Evolutionary conservation across 768 basidiomycete genomes (phyloP), one percentile per base, ranked within the genome.

Genomic region (Suillus ampliporus): DNA sequence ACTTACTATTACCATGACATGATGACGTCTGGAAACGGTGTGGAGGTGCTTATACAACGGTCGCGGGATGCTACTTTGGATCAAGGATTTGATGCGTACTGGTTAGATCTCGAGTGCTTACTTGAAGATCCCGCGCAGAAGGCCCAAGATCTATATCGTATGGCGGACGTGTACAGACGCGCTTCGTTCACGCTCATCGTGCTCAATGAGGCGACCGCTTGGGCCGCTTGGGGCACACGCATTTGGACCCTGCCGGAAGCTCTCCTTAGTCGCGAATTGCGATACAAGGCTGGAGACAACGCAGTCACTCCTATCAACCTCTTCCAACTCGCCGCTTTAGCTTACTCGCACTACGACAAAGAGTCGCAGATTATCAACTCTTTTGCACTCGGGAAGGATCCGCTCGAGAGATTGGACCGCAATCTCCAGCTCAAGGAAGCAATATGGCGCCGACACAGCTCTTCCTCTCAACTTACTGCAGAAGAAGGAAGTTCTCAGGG

Each of bases 101-200:
- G 72, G 72, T 63, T 64, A 14, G 72, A 71, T 58, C 34, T 66
- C 19, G 57, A 13, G 14, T 59, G 28, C 23, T 19, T 63, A 53
- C 9, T 61, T 19, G 46, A 60, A 4, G 21, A 41, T 51, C 13
- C 41, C 5, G 5, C 28, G 0, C 43, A 52, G 35, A 64, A 73
- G 21, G 23, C 56, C 52, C 31, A 63, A 21, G 72, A 73, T 51
- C 11, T 73, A 9, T 71, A 66, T 64, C 62, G 67, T 31, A 72
- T 71, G 69, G 62, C 70, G 5, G 70, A 71, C 14, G 59, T 71
- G 8, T 71, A 71, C 28, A 64, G 61, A 14, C 26, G 58, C 2
- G 70, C 70, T 19, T 58, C 65, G 51, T 73, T 71, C 58, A 71
- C 72, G 4, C 65, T 71, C 9, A 69, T 74, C 43, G 43, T 72